Percentiles rank a stretch among this genome's conserved stretches.
These are phyloP conservation scores for Calonectria hongkongensis DNA, from an alignment of 2,329 filamentous ascomycete genomes.

Conservation along the genomic window DNA sequence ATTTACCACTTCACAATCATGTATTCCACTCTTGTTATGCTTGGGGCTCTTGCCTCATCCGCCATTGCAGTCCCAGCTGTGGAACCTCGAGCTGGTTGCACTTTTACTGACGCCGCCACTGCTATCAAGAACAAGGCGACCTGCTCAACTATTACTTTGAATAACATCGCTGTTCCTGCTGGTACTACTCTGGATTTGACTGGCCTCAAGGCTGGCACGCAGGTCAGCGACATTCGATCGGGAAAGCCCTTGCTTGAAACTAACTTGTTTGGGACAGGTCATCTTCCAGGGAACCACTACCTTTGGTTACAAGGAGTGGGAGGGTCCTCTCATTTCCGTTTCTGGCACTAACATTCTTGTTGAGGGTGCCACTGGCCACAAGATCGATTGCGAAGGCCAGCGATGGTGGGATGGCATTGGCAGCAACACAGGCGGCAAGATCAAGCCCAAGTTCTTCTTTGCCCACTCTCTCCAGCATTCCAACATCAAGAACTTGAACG, in stretches of 20 bases:
- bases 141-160: slow-evolving; percentile 73
- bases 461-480: slow-evolving; percentile 64
- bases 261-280: slow-evolving; percentile 55
- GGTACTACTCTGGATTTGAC: slow-evolving; percentile 76
- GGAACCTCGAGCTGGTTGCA: slow-evolving; percentile 64
- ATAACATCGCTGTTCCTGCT: slow-evolving; percentile 73
- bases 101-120: slow-evolving; percentile 70
- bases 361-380: slow-evolving; percentile 67
- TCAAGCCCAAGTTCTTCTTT: slow-evolving; percentile 78
- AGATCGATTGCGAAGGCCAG: slow-evolving; percentile 73
- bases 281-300: slow-evolving; percentile 80
- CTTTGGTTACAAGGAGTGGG: slow-evolving; percentile 80
- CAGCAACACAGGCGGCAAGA: slow-evolving; percentile 73
- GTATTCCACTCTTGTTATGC: slow-evolving; percentile 49
- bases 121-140: slow-evolving; percentile 68
- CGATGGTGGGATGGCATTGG: slow-evolving; percentile 79
- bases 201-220: slow-evolving; percentile 68
- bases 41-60: slow-evolving; percentile 55
- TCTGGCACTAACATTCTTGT: slow-evolving; percentile 74
- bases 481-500: slow-evolving; percentile 61
- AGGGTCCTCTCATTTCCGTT: slow-evolving; percentile 77
- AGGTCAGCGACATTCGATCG: slow-evolving; percentile 48
- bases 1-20: slow-evolving; percentile 12
- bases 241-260: neutral
- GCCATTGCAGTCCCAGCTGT: slow-evolving; percentile 49